phyloP scores from a whole-genome alignment of 306 rosid species.

The Glycyrrhiza uralensis region DNA sequence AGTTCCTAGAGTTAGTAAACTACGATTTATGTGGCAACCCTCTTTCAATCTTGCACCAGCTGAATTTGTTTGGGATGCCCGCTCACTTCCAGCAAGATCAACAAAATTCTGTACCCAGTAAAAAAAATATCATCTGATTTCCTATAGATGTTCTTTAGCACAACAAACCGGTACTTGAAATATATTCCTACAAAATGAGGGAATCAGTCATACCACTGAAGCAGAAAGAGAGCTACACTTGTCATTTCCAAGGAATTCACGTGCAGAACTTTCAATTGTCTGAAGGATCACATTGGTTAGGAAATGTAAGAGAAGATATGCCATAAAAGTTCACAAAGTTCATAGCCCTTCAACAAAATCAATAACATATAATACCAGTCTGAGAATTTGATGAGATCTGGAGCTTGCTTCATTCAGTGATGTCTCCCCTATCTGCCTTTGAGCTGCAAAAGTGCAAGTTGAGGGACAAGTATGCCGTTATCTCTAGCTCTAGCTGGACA shows the following conservation, averaged over 20 bases:
- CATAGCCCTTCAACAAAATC: neutral
- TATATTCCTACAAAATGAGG: neutral
- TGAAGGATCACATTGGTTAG: conserved; percentile 34
- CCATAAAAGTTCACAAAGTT: conserved; percentile 1
- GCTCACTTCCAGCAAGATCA: conserved; percentile 97
- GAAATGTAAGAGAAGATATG: conserved; percentile 21
- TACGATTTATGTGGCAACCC: conserved; percentile 98
- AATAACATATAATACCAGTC: conserved; percentile 60
- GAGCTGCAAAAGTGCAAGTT: conserved; percentile 51
- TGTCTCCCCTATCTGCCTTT: conserved; percentile 98
- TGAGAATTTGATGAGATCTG: conserved; percentile 97
- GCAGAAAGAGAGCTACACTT: conserved; percentile 90
- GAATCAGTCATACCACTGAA: conserved; percentile 68
- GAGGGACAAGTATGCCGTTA: conserved; percentile 13
- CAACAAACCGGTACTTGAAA: neutral
- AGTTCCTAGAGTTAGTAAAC: conserved; percentile 93
- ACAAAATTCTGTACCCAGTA: conserved; percentile 67
- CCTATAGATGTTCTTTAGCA: conserved; percentile 12
- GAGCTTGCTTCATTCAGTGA: conserved; percentile 96
- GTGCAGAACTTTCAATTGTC: conserved; percentile 93
- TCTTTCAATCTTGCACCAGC: conserved; percentile 96
- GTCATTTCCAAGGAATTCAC: conserved; percentile 86
- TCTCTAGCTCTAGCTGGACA: neutral
- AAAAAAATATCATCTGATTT: conserved; percentile 9
- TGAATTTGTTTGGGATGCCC: conserved; percentile 93